Conservation (phyloP, 306 rosid genomes). For the Luffa aegyptiaca region DNA sequence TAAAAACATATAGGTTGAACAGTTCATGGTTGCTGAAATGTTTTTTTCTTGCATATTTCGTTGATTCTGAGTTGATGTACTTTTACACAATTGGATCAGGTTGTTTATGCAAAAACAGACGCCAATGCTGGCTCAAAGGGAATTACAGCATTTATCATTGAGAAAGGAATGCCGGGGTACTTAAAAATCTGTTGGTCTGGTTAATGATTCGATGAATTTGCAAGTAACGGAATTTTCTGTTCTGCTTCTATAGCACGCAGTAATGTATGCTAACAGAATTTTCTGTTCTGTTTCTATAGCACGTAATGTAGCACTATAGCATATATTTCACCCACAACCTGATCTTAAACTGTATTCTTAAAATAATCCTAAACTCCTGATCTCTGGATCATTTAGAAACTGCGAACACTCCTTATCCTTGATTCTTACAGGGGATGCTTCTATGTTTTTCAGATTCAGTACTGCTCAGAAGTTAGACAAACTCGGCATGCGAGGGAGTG, state of each 20-base stretch:
- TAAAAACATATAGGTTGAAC: not conserved
- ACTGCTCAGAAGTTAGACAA: constrained; percentile 94
- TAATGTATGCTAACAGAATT: not conserved
- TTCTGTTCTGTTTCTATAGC: not conserved
- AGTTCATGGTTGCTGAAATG: not conserved
- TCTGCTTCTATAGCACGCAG: not conserved
- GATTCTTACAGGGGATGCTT: constrained; percentile 1
- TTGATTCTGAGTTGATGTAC: constrained; percentile 13
- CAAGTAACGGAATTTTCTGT: constrained; percentile 6
- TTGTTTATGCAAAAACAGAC: constrained; percentile 90
- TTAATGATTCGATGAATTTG: constrained; percentile 13
- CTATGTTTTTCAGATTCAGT: constrained; percentile 55
- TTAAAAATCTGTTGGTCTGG: constrained; percentile 20
- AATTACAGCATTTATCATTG: constrained; percentile 87
- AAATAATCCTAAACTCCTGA: not conserved
- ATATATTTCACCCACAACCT: not conserved
- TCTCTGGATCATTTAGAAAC: not conserved
- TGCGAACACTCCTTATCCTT: constrained; percentile 11
- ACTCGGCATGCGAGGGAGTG: constrained; percentile 99
- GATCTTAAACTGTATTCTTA: constrained; percentile 1
- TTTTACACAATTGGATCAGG: constrained; percentile 40
- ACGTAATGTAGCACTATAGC: not conserved
- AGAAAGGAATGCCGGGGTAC: constrained; percentile 95
- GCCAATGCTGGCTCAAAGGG: constrained; percentile 79
- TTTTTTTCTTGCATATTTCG: not conserved